Conservation (phyloP, 2,329 filamentous ascomycete genomes). For the Ascochyta pisi region DNA sequence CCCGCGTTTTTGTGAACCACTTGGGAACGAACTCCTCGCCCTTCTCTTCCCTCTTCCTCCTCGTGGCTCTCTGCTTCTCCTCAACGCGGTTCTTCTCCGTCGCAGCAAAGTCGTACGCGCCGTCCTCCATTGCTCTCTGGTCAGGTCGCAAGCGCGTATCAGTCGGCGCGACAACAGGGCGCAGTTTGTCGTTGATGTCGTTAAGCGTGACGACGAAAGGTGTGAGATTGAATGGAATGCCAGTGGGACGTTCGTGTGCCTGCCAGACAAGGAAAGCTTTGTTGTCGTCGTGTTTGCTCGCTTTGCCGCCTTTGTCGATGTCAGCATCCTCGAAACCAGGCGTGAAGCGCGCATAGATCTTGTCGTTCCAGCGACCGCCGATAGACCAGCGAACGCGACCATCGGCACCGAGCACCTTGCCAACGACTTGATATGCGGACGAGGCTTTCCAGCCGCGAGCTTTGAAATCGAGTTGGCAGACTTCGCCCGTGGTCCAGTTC, state of each 20-base stretch:
- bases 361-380: constrained; percentile 96
- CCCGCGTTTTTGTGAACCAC: constrained; percentile 80
- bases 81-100: constrained; percentile 94
- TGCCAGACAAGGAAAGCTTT: constrained; percentile 94
- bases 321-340: constrained; percentile 84
- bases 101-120: constrained; percentile 93
- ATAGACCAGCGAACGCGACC: constrained; percentile 88
- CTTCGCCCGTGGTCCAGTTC: constrained; percentile 94
- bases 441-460: constrained; percentile 93
- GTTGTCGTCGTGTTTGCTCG: constrained; percentile 64
- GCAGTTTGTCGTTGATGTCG: constrained; percentile 83
- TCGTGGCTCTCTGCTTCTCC: constrained; percentile 82
- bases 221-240: constrained; percentile 95
- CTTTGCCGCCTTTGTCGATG: constrained; percentile 53
- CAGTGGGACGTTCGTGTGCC: constrained; percentile 77
- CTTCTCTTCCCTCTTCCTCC: constrained; percentile 73
- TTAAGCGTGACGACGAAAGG: constrained; percentile 96
- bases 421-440: constrained; percentile 85
- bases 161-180: constrained; percentile 81
- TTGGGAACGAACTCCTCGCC: constrained; percentile 84
- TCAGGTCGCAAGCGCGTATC: constrained; percentile 93
- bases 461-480: constrained; percentile 92
- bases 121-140: constrained; percentile 97
- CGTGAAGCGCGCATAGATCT: constrained; percentile 90
- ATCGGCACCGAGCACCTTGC: constrained; percentile 80